phyloP scores from a whole-genome alignment of 257 asterid genomes.

The Solanum megistacrolobum region DNA sequence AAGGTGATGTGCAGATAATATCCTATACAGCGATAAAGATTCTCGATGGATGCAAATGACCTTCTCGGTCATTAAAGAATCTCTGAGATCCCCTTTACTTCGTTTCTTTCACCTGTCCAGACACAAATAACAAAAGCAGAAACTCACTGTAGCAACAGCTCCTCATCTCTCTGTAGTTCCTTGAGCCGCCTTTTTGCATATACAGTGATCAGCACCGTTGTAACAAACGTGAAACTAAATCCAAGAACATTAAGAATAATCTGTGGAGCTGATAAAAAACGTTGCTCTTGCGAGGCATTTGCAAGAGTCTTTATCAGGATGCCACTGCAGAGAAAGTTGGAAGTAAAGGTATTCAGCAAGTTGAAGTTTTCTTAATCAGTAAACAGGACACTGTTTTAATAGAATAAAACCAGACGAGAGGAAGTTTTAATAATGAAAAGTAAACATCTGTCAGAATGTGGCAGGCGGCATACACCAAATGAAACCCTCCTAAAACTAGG shows the following conservation, averaged over 20 bases:
- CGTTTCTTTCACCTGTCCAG: background rate
- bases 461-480: background rate
- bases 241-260: slow-evolving; percentile 51
- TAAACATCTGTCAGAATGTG: background rate
- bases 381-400: background rate
- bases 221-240: slow-evolving; percentile 38
- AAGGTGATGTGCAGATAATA: background rate
- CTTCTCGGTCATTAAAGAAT: background rate
- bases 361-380: background rate
- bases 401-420: background rate
- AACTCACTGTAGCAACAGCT: slow-evolving; percentile 42
- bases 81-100: background rate
- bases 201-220: slow-evolving; percentile 54
- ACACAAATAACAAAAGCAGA: background rate
- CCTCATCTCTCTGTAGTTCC: slow-evolving; percentile 59
- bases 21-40: background rate
- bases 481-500: background rate
- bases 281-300: slow-evolving; percentile 54
- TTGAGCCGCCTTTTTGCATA: slow-evolving; percentile 65
- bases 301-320: slow-evolving; percentile 66
- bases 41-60: background rate
- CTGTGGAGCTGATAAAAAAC: slow-evolving; percentile 36
- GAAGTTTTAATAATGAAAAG: background rate
- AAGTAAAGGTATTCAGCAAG: background rate
- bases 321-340: slow-evolving; percentile 42